Evolutionary conservation across 192 early-diverging fungal species (phyloP), one percentile per base, ranked within the genome.

Genomic region (Backusella morwellensis): DNA sequence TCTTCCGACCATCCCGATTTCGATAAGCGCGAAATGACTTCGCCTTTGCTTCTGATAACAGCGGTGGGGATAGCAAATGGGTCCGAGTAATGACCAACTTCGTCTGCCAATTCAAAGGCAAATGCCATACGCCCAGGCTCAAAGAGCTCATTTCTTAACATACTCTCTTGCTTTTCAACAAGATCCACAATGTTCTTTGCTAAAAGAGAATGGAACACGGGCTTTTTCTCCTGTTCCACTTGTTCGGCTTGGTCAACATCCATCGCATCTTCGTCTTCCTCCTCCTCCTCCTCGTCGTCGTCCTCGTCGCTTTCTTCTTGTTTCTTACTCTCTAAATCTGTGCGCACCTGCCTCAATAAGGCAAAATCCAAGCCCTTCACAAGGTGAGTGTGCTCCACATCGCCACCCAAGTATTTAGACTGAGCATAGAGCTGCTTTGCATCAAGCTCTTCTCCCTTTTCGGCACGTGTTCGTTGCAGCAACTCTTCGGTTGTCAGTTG

Each of bases 351-450:
- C 63, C 91, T 81, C 19, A 98, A 85, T 6, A 98, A 86, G 12
- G 93, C 87, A 85, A 85, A 97, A 81, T 98, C 97, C 3, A 98
- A 84, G 34, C 97, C 97, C 70, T 96, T 98, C 23, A 98, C 97
- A 66, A 98, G 80, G 86, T 98, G 97, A 4, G 97, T 97, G 75
- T 93, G 95, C 29, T 92, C 85, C 12, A 86, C 77, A 83, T 95
- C 94, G 50, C 97, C 97, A 70, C 96, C 97, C 21, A 98, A 82
- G 75, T 90, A 97, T 81, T 98, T 98, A 66, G 92, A 94, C 77
- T 94, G 93, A 77, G 95, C 91, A 66, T 92, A 93, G 2, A 84
- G 75, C 9, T 88, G 78, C 0, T 88, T 84, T 34, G 86, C 83
- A 44, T 87, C 83, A 3, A 88, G 77, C 12, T 72, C 70, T 50